Base-by-base conservation (phyloP, 768 basidiomycete genomes). In the Postia placenta region DNA sequence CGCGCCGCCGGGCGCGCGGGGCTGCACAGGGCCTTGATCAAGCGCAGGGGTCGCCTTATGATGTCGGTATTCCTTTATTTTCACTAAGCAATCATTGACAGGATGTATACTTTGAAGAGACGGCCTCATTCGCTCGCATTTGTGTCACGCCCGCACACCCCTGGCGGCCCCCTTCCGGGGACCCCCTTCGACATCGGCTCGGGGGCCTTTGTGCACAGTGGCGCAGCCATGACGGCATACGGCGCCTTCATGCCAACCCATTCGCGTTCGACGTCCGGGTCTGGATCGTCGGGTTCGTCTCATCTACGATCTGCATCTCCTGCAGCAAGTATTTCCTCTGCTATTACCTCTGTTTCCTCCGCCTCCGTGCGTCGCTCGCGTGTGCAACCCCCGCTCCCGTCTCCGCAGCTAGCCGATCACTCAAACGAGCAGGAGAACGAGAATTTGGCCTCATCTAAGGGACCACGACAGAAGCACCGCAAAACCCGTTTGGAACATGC, bases 401-500 rank as follows among this genome's bases (percentile, higher is more conserved):
- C 20, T 26, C 24, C 42, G 24, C 17, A 24, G 25, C 7, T 24
- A 17, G 45, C 27, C 40, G 19, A 17, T 33, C n/a, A 27, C 44
- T 27, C 23, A 23, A 22, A n/a, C n/a, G 35, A 47, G 17, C 37
- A 27, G 38, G n/a, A 40, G 9, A 17, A 6, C 15, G 15, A 39
- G 19, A 17, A n/a, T 17, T 6, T n/a, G 63, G 56, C 63, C 56
- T 23, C 64, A 60, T n/a, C n/a, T n/a, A n/a, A n/a, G n/a, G n/a
- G n/a, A n/a, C n/a, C n/a, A n/a, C 56, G 59, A 61, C 3, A 60
- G 64, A 80, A 84, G 57, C 79, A 83, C 47, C 75, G 74, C 56
- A 90, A 90, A 64, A 78, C 81, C 59, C 81, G 85, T 43, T 79
- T 94, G 37, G 81, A 79, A 60, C 85, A 85, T 61, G 70, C 74